Evolutionary conservation across 2,329 filamentous ascomycete genomes (phyloP).

Genomic region (Aspergillus jensenii): DNA sequence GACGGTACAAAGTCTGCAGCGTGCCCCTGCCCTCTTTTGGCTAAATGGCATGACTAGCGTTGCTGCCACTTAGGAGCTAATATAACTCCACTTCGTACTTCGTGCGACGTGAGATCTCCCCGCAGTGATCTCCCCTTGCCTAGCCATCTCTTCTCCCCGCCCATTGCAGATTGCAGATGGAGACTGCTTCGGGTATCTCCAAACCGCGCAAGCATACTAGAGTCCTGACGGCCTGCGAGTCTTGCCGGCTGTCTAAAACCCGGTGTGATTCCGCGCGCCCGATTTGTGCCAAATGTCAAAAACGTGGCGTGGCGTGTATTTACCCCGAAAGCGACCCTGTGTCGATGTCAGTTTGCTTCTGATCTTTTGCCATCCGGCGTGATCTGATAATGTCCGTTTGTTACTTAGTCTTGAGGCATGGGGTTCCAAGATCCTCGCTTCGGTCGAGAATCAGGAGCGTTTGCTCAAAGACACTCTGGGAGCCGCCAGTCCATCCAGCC

Average conservation of each 20-base stretch:
- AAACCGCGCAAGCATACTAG: slow-evolving; percentile 24
- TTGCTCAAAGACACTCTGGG: slow-evolving; percentile 18
- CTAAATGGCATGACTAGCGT: background rate
- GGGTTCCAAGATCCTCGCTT: slow-evolving; percentile 23
- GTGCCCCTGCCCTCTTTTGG: background rate
- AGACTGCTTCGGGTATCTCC: slow-evolving; percentile 10
- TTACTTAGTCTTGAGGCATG: slow-evolving; percentile 22
- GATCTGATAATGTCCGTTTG: background rate
- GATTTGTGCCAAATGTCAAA: slow-evolving; percentile 25
- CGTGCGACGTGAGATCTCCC: background rate
- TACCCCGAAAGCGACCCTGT: slow-evolving; percentile 26
- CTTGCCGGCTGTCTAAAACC: slow-evolving; percentile 26
- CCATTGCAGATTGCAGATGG: slow-evolving; percentile 14
- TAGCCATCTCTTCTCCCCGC: background rate
- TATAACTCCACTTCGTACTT: background rate
- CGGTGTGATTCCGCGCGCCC: slow-evolving; percentile 26
- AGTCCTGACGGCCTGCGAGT: slow-evolving; percentile 25
- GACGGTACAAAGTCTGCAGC: background rate
- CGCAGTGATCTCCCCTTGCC: background rate
- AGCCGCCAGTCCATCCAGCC: background rate
- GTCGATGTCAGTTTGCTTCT: slow-evolving; percentile 20
- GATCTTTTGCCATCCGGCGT: background rate
- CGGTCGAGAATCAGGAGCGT: slow-evolving; percentile 25
- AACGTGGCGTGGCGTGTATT: slow-evolving; percentile 24
- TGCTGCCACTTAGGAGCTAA: background rate